Evolutionary conservation across 2,329 filamentous ascomycete genomes (phyloP).

Genomic region (Cadophora malorum): DNA sequence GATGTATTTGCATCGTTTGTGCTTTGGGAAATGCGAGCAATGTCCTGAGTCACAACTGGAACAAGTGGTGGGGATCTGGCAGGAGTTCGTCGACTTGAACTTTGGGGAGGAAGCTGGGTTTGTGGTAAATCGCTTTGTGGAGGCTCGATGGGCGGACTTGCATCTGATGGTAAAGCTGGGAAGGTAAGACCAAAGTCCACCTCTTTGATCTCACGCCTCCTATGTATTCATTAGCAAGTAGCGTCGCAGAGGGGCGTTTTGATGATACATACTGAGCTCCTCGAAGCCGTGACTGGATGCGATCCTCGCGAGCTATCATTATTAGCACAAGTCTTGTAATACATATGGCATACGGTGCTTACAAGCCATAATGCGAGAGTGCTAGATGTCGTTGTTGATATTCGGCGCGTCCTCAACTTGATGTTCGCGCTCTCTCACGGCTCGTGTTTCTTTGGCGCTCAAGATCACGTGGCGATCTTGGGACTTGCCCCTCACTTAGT

Average conservation of each 20-base stretch:
- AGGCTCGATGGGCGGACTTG: conserved; percentile 15
- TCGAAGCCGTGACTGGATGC: conserved; percentile 68
- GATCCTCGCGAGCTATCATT: conserved; percentile 60
- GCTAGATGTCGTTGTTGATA: conserved; percentile 15
- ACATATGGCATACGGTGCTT: conserved; percentile 11
- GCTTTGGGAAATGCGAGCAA: conserved; percentile 25
- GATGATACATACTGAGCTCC: conserved; percentile 61
- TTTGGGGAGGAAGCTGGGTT: conserved; percentile 30
- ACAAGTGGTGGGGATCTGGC: neutral
- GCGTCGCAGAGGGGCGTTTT: conserved; percentile 2
- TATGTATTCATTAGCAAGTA: conserved; percentile 44
- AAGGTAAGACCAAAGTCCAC: conserved; percentile 64
- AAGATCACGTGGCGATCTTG: neutral
- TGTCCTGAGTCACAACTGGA: conserved; percentile 12
- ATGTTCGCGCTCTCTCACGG: neutral
- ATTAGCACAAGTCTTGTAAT: conserved; percentile 26
- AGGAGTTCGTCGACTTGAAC: conserved; percentile 33
- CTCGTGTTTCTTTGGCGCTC: conserved; percentile 9
- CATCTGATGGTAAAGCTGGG: conserved; percentile 38
- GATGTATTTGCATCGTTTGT: conserved; percentile 45
- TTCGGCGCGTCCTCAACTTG: neutral
- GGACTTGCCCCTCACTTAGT: conserved; percentile 2
- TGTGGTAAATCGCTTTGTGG: conserved; percentile 25
- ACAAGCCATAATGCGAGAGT: conserved; percentile 33
- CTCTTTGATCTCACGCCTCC: conserved; percentile 60